Base-by-base conservation (phyloP, 495 filamentous ascomycete species). In the Penicillium samsonianum region DNA sequence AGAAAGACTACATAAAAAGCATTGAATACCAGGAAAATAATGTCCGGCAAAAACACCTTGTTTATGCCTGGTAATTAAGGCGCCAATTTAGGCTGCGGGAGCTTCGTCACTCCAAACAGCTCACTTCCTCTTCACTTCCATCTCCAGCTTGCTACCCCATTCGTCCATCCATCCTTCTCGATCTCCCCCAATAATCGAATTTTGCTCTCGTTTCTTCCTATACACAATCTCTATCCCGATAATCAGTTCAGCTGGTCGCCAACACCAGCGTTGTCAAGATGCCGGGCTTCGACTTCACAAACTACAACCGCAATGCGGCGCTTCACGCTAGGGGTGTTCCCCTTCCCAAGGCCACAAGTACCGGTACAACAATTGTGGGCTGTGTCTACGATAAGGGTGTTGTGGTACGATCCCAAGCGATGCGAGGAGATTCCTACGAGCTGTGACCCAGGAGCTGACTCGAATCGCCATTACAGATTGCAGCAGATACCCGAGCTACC, bases 211-310 rank as follows among this genome's bases (percentile, higher is more conserved):
- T 47, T 25, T 52, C 33, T 50, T 20, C 35, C n/a, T 17, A 16
- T 44, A 16, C n/a, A 1, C 40, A 17, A 9, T 23, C 16, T 48
- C 38, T 31, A 16, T 26, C 48, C 42, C 14, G 46, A 59, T 57
- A 50, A 37, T 23, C 38, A 22, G 16, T 16, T 59, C 55, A 38
- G 28, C 50, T 46, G 30, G 50, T 52, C 45, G 40, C 53, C 56
- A 50, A 55, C 51, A 53, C 59, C 57, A 57, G 58, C 67, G 62
- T 67, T 62, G 63, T 74, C 77, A 85, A 65, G 64, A 98, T 99
- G 95, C 86, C 89, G 60, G 95, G 95, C 81, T 97, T 99, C 83
- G 94, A 98, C 79, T 99, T 99, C 82, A 92, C 90, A 69, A 98
- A 98, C 82, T 90, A 96, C 84, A 92, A 96, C 80, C 91, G 95